Conservation (phyloP, 2,329 filamentous ascomycete species). For the Zopfia rhizophila region DNA sequence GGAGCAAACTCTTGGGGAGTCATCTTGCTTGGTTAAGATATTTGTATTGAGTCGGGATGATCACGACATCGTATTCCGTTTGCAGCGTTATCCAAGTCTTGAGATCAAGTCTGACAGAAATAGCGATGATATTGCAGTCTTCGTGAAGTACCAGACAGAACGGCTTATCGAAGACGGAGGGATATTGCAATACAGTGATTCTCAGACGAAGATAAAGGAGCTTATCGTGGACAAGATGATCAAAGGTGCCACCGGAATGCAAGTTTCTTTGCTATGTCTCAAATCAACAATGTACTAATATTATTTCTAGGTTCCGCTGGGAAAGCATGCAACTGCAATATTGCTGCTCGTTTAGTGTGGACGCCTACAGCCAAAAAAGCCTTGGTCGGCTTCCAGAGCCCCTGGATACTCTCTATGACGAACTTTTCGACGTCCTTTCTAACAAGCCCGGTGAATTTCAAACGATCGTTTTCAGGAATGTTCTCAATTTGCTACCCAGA, state of each 20-base stretch:
- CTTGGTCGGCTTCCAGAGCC: constrained; percentile 35
- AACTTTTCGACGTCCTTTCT: constrained; percentile 17
- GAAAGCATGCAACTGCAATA: constrained; percentile 41
- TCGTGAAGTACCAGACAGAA: constrained; percentile 29
- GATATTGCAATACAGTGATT: constrained; percentile 23
- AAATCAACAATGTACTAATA: constrained; percentile 8
- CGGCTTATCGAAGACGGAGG: constrained; percentile 20
- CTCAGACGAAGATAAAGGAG: constrained; percentile 23
- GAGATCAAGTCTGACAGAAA: constrained; percentile 37
- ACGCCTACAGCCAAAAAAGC: constrained; percentile 29
- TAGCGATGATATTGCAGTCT: constrained; percentile 36
- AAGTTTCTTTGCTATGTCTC: constrained; percentile 17
- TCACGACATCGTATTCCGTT: constrained; percentile 22
- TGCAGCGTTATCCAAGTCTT: constrained; percentile 37
- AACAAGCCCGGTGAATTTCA: constrained; percentile 6
- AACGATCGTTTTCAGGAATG: constrained; percentile 17
- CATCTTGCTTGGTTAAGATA: constrained; percentile 43
- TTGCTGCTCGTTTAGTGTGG: constrained; percentile 30
- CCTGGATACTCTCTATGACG: constrained; percentile 18
- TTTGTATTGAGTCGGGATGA: constrained; percentile 50
- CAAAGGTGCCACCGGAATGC: constrained; percentile 40
- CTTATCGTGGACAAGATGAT: constrained; percentile 31
- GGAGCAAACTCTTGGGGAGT: constrained; percentile 33
- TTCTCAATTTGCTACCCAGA: constrained; percentile 31
- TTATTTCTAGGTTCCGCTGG: constrained; percentile 44